These are phyloP conservation scores for Argentina anserina DNA, from an alignment of 306 rosid species.

Conservation along the genomic window DNA sequence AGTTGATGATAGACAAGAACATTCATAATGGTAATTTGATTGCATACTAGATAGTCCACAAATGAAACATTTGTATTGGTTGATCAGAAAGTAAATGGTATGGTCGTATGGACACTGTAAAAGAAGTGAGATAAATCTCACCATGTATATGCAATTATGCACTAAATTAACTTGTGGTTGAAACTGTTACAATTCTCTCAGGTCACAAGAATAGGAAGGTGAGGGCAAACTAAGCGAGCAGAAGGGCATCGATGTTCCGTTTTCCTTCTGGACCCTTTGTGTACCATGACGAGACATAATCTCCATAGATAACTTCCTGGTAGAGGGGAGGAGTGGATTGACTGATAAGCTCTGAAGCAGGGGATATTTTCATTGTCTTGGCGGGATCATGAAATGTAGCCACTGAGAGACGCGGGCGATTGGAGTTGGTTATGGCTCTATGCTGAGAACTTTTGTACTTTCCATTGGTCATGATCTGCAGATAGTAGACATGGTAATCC, in stretches of 20 bases:
- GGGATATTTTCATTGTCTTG: conserved; percentile 55
- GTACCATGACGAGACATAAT: conserved; percentile 68
- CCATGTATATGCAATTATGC: not conserved
- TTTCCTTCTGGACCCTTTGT: conserved; percentile 85
- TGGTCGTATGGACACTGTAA: not conserved
- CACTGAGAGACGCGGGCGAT: conserved; percentile 64
- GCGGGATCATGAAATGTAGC: conserved; percentile 94
- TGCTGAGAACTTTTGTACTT: conserved; percentile 72
- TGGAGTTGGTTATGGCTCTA: conserved; percentile 67
- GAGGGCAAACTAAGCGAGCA: conserved; percentile 13
- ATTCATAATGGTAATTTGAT: no score
- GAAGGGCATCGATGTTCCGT: conserved; percentile 65
- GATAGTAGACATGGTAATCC: conserved; percentile 23
- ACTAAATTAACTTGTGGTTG: not conserved
- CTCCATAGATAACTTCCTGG: conserved; percentile 69
- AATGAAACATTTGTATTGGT: no score
- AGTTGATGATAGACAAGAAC: no score
- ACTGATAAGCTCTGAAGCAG: conserved; percentile 54
- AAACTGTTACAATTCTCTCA: not conserved
- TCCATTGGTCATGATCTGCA: conserved; percentile 81
- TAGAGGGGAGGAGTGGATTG: conserved; percentile 55
- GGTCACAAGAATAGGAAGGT: not conserved
- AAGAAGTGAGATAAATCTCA: not conserved
- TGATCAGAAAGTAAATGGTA: not conserved
- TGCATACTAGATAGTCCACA: no score